These are phyloP conservation scores for Sporothrix pseudoabietina DNA, from an alignment of 2,329 filamentous ascomycete genomes.

Conservation along the genomic window DNA sequence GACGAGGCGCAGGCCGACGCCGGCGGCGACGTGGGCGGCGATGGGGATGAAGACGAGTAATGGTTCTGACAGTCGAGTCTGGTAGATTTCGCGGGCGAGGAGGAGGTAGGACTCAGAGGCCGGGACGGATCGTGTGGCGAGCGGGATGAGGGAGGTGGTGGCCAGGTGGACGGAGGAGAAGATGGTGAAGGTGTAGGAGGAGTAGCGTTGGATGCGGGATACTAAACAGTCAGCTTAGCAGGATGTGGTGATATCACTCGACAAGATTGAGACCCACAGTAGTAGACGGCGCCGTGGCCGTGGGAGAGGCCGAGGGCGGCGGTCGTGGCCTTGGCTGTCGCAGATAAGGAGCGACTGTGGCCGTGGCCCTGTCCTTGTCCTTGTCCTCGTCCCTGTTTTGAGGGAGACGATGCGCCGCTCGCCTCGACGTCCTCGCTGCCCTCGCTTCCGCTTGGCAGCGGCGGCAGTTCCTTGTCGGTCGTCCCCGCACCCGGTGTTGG, in stretches of 20 bases:
- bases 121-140: constrained; percentile 70
- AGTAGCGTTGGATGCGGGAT: constrained; percentile 79
- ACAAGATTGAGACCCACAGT: constrained; percentile 21
- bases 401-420: not conserved
- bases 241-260: too few species aligned
- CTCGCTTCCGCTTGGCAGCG: constrained; percentile 46
- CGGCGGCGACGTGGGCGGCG: constrained; percentile 73
- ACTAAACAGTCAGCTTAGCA: constrained; percentile 55
- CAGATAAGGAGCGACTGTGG: constrained; percentile 25
- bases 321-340: constrained; percentile 37
- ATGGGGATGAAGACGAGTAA: constrained; percentile 76
- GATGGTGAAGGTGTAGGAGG: constrained; percentile 78
- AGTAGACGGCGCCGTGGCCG: constrained; percentile 70
- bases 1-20: constrained; percentile 74
- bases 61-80: constrained; percentile 78
- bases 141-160: constrained; percentile 80
- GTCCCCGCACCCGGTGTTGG: constrained; percentile 37
- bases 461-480: constrained; percentile 51
- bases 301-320: constrained; percentile 21
- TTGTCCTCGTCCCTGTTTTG: not conserved
- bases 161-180: constrained; percentile 77
- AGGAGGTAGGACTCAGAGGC: constrained; percentile 83
- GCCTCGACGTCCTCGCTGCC: constrained; percentile 12
- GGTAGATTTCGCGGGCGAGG: constrained; percentile 89
- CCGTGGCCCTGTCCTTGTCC: not conserved